Evolutionary conservation across 345 rosid species (phyloP).

Genomic region (Alliaria petiolata): DNA sequence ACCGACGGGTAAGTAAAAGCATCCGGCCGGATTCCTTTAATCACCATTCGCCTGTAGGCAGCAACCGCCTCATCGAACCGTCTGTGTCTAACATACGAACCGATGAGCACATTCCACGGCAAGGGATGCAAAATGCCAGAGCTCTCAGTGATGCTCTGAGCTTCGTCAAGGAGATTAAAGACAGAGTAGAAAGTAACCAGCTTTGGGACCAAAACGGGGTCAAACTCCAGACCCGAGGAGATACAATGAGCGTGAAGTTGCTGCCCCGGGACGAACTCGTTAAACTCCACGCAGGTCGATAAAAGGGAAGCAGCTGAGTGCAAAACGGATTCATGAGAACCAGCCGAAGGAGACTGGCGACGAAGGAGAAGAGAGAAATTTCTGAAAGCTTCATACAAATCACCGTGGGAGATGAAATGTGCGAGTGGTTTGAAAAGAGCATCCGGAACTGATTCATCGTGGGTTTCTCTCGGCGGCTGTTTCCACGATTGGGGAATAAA

Average conservation of each 20-base stretch:
- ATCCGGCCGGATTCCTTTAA: constrained; percentile 53
- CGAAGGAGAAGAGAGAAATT: constrained; percentile 36
- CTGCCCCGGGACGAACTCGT: constrained; percentile 41
- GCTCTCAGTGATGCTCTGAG: constrained; percentile 36
- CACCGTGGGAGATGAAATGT: constrained; percentile 39
- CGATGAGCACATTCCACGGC: constrained; percentile 69
- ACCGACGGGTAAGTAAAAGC: constrained; percentile 71
- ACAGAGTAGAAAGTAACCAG: constrained; percentile 57
- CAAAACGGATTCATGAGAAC: constrained; percentile 27
- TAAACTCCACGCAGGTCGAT: constrained; percentile 37
- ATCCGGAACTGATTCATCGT: constrained; percentile 39
- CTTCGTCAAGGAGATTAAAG: constrained; percentile 42
- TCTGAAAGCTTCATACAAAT: constrained; percentile 43
- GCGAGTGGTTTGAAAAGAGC: constrained; percentile 36
- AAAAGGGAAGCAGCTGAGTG: constrained; percentile 48
- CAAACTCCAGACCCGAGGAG: constrained; percentile 49
- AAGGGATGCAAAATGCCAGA: constrained; percentile 43
- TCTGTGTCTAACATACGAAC: constrained; percentile 49
- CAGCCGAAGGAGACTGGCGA: constrained; percentile 15
- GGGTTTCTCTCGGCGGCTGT: constrained; percentile 11
- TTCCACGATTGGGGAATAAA: constrained; percentile 52
- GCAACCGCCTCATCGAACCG: constrained; percentile 41
- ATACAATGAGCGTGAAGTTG: constrained; percentile 57
- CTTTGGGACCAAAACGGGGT: constrained; percentile 57
- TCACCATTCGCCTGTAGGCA: constrained; percentile 49